Conservation (phyloP, 1,284 basidiomycete genomes). For the Ceratobasidium sp. region DNA sequence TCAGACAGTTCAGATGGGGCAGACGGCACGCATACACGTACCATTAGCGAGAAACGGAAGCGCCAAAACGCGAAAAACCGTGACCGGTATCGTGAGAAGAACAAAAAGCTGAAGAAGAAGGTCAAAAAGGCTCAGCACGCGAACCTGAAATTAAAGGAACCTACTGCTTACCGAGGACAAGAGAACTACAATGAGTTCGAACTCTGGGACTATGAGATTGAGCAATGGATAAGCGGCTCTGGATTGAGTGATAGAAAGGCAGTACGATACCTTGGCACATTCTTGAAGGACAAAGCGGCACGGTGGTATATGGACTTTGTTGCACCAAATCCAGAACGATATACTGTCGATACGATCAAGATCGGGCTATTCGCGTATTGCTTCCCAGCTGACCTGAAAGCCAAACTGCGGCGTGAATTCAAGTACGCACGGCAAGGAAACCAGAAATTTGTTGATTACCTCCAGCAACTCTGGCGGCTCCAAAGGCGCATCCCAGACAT, state of each 20-base stretch:
- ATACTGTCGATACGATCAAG: not conserved
- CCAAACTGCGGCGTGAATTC: slow-evolving; percentile 49
- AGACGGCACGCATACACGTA: not conserved
- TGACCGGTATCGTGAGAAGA: slow-evolving; percentile 1
- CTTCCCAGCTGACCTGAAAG: slow-evolving; percentile 58
- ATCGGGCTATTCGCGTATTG: slow-evolving; percentile 58
- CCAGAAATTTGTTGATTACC: slow-evolving; percentile 50
- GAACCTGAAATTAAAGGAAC: not conserved
- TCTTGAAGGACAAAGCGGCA: slow-evolving; percentile 35
- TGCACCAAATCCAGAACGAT: slow-evolving; percentile 12
- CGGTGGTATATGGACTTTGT: slow-evolving; percentile 28
- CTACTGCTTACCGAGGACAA: slow-evolving; percentile 19
- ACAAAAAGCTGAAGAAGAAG: not conserved
- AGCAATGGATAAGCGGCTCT: slow-evolving; percentile 21
- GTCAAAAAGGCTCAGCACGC: not conserved
- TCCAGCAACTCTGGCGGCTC: not conserved
- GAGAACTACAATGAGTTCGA: slow-evolving; percentile 33
- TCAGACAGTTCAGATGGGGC: not conserved
- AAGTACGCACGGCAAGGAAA: slow-evolving; percentile 46
- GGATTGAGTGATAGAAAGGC: slow-evolving; percentile 1
- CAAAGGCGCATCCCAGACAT: slow-evolving; percentile 23
- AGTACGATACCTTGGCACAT: slow-evolving; percentile 12
- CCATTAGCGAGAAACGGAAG: too few relatives aligned
- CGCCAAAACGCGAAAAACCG: not conserved
- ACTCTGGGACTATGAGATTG: slow-evolving; percentile 26